A percentile compares a stretch with the other conserved stretches of the same genome.
These are phyloP conservation scores for Bassia scoparia DNA, from an alignment of 148 eudicot genomes.

Conservation along the genomic window DNA sequence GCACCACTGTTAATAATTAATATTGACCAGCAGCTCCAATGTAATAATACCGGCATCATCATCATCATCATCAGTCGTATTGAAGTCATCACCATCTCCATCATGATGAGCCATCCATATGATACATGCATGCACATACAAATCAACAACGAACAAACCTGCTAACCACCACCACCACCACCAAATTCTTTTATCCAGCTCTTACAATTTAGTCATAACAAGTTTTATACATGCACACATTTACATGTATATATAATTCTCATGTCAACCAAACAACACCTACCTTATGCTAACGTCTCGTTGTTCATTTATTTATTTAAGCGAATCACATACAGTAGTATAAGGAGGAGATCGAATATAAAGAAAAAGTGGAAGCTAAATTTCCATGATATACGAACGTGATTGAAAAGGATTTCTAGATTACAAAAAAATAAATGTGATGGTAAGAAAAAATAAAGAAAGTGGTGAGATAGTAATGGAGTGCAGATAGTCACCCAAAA, in stretches of 20 bases:
- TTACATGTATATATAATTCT: not conserved
- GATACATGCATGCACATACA: not conserved
- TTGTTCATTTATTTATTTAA: not conserved
- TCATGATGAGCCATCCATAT: not conserved
- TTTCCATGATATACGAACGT: not conserved
- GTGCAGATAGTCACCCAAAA: slow-evolving; percentile 12
- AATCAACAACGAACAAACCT: too few species aligned
- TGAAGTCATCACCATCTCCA: not conserved
- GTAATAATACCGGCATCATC: too few species aligned
- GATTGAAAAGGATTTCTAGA: slow-evolving; percentile 15
- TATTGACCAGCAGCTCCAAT: slow-evolving; percentile 5
- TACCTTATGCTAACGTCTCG: too few species aligned
- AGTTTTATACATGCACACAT: not conserved
- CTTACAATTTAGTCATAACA: not conserved
- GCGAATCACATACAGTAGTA: not conserved
- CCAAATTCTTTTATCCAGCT: not conserved
- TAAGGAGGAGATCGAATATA: too few species aligned
- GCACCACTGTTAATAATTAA: not conserved
- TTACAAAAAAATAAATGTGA: not conserved
- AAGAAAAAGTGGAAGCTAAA: not conserved
- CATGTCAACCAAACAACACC: too few species aligned
- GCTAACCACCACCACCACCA: slow-evolving; percentile 5
- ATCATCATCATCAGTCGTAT: not conserved
- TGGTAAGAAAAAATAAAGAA: not conserved
- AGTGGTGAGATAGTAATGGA: slow-evolving; percentile 14